These are phyloP conservation scores for Leccinum subtestaceum DNA, from an alignment of 768 basidiomycete species.

Conservation along the genomic window DNA sequence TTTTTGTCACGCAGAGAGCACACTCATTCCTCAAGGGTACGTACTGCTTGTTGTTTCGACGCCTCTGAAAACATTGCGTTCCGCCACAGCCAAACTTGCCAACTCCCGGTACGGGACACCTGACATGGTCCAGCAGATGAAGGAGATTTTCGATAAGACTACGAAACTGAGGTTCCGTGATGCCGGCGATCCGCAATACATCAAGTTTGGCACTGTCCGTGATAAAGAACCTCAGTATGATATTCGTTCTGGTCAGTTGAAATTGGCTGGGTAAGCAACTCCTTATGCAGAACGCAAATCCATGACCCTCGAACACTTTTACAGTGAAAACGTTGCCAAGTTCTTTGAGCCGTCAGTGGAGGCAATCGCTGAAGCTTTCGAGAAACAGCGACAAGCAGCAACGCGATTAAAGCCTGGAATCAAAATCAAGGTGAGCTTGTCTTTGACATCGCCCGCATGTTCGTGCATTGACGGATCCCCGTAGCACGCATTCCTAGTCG, in stretches of 20 bases:
- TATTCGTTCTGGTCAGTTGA: too few relatives aligned
- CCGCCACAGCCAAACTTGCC: conserved; percentile 25
- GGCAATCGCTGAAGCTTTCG: conserved; percentile 34
- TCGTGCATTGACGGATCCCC: not conserved
- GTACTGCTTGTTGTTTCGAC: not conserved
- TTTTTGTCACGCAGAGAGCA: conserved; percentile 35
- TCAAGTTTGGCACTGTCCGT: conserved; percentile 10
- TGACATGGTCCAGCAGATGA: conserved; percentile 33
- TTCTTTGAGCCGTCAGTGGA: conserved; percentile 45
- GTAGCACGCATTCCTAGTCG: conserved; percentile 26
- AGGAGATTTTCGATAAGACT: conserved; percentile 33
- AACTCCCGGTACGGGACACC: conserved; percentile 29
- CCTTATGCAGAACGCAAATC: not conserved
- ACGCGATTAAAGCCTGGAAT: conserved; percentile 19
- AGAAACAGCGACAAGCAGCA: conserved; percentile 23
- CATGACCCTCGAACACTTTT: not conserved
- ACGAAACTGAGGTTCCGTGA: conserved; percentile 41
- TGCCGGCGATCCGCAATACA: conserved; percentile 34
- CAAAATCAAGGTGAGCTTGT: conserved; percentile 21
- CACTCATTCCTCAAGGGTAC: conserved; percentile 27
- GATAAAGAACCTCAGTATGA: too few relatives aligned
- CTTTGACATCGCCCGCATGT: not conserved
- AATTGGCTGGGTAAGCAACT: conserved; percentile 27
- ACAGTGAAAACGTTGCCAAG: conserved; percentile 34
- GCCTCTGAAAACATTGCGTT: not conserved